These are phyloP conservation scores for Kwoniella shivajii DNA, from an alignment of 1,284 basidiomycete species.

Conservation along the genomic window DNA sequence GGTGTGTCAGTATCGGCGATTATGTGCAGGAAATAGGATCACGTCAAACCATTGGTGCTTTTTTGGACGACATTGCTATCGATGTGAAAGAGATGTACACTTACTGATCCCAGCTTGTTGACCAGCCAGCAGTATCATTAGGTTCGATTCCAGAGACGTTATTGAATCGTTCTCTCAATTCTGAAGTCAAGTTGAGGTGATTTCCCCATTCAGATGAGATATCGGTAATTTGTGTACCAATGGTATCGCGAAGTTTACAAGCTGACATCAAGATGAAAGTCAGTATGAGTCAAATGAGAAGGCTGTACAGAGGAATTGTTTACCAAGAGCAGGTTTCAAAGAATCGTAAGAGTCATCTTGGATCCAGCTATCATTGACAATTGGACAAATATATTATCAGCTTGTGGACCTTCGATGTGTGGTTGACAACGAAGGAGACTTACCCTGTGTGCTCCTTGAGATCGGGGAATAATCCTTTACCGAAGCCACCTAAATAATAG, in stretches of 20 bases:
- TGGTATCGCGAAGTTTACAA: constrained; percentile 10
- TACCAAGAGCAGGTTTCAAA: constrained; percentile 37
- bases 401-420: background rate
- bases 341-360: constrained; percentile 37
- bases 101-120: constrained; percentile 42
- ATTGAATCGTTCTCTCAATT: constrained; percentile 31
- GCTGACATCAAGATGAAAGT: background rate
- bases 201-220: constrained; percentile 27
- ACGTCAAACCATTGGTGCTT: too few species aligned
- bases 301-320: background rate
- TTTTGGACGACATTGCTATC: too few species aligned
- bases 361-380: constrained; percentile 1
- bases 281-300: background rate
- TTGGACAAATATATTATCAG: background rate
- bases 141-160: constrained; percentile 33
- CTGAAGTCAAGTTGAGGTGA: constrained; percentile 29
- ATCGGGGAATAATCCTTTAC: constrained; percentile 35
- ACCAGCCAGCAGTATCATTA: constrained; percentile 38
- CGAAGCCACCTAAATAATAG: constrained; percentile 34
- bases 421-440: background rate
- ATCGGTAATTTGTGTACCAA: constrained; percentile 14
- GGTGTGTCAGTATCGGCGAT: too few species aligned
- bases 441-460: constrained; percentile 29
- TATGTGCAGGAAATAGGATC: background rate
- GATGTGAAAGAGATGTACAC: constrained; percentile 9